Conservation (phyloP, 2,329 filamentous ascomycete species). For the Epichloe uncinata region DNA sequence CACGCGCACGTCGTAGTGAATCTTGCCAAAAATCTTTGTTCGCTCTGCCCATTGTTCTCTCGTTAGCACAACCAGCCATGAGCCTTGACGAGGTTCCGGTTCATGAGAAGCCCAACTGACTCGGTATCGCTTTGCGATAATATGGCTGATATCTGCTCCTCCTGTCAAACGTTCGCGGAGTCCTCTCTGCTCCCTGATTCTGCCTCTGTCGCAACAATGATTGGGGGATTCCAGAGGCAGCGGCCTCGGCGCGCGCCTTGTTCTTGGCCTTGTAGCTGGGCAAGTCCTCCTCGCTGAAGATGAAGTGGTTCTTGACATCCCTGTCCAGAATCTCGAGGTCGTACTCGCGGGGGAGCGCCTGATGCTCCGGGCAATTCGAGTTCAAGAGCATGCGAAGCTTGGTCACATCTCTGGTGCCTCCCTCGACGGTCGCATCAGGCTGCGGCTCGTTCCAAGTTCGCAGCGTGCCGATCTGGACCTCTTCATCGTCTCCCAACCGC, state of each 20-base stretch:
- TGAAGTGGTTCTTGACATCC: conserved; percentile 69
- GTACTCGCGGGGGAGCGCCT: conserved; percentile 79
- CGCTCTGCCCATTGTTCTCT: conserved; percentile 44
- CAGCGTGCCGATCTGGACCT: conserved; percentile 70
- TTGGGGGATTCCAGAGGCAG: conserved; percentile 44
- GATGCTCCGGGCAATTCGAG: conserved; percentile 51
- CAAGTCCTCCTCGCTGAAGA: conserved; percentile 90
- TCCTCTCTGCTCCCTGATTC: conserved; percentile 5
- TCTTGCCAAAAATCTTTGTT: conserved; percentile 59
- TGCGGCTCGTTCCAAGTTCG: conserved; percentile 42
- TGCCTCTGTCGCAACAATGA: conserved; percentile 35
- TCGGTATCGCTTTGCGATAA: conserved; percentile 60
- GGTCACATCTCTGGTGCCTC: conserved; percentile 17
- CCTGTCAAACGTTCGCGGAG: conserved; percentile 33
- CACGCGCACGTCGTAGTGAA: conserved; percentile 65
- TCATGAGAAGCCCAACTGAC: conserved; percentile 30
- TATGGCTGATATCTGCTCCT: conserved; percentile 42
- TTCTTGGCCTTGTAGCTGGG: conserved; percentile 39
- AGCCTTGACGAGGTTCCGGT: not conserved
- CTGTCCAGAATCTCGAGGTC: conserved; percentile 53
- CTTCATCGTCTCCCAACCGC: conserved; percentile 63
- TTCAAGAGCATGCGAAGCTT: conserved; percentile 52
- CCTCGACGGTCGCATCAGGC: conserved; percentile 36
- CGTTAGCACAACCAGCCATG: conserved; percentile 9
- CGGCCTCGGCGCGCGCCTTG: conserved; percentile 40